Conservation (phyloP, 176 grass and related monocot genomes). For the Cocos nucifera region DNA sequence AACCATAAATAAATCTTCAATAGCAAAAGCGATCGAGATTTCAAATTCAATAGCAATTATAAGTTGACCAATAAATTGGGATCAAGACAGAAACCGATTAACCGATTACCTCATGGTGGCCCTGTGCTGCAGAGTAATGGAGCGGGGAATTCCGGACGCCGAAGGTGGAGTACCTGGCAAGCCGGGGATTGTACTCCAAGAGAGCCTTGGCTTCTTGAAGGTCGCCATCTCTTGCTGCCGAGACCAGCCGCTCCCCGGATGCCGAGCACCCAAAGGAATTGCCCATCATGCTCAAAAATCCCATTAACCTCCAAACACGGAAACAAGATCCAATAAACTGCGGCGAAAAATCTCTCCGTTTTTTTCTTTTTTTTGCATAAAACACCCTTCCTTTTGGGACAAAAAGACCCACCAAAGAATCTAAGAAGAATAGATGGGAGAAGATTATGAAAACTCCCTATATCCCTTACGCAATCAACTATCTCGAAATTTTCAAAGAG, state of each 20-base stretch:
- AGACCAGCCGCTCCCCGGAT: slow-evolving; percentile 91
- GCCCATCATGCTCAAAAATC: slow-evolving; percentile 87
- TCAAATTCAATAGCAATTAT: slow-evolving; percentile 12
- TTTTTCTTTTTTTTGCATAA: not conserved
- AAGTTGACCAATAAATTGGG: not conserved
- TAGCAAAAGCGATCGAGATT: slow-evolving; percentile 1
- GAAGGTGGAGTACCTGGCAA: slow-evolving; percentile 91
- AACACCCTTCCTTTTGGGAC: not conserved
- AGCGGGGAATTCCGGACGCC: slow-evolving; percentile 86
- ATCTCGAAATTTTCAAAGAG: too few species aligned
- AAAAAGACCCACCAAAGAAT: too few species aligned
- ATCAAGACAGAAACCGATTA: not conserved
- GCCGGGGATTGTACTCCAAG: slow-evolving; percentile 83
- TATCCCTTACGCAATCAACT: too few species aligned
- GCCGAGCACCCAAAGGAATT: slow-evolving; percentile 98
- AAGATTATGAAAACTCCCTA: too few species aligned
- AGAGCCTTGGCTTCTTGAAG: slow-evolving; percentile 82
- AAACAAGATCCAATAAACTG: slow-evolving; percentile 14
- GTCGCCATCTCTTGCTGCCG: slow-evolving; percentile 85
- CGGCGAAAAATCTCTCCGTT: not conserved
- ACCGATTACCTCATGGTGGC: slow-evolving; percentile 68
- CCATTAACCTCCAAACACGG: slow-evolving; percentile 43
- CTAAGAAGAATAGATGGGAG: too few species aligned
- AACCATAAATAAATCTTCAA: not conserved
- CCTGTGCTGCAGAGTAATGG: slow-evolving; percentile 83